Evolutionary conservation across 441 rosid genomes (phyloP).

Genomic region (Croton setiger): DNA sequence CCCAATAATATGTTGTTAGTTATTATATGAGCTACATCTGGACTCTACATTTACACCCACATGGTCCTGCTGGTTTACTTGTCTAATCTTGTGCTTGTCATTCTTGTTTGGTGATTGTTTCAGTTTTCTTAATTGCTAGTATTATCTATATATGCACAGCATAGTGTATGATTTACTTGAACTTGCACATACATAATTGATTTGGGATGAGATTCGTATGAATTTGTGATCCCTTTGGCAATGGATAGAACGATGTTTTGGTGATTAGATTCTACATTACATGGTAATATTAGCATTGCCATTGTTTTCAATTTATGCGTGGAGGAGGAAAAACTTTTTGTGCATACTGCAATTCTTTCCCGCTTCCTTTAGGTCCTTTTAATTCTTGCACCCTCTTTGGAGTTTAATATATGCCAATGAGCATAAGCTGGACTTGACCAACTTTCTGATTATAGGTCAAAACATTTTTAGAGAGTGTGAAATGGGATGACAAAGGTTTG

Average conservation of each 20-base stretch:
- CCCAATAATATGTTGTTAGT: slow-evolving; percentile 39
- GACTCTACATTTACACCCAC: slow-evolving; percentile 30
- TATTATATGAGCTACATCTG: slow-evolving; percentile 67
- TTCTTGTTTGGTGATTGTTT: background rate
- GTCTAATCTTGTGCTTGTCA: background rate
- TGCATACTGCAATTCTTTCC: too few relatives aligned
- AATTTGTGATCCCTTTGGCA: too few relatives aligned
- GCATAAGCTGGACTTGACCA: slow-evolving; percentile 5
- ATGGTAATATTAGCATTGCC: too few relatives aligned
- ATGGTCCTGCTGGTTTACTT: background rate
- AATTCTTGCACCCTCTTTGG: background rate
- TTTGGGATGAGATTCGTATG: too few relatives aligned
- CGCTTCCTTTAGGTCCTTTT: background rate
- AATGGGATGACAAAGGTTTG: slow-evolving; percentile 92
- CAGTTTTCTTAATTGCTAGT: background rate
- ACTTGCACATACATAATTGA: too few relatives aligned
- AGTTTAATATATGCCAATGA: slow-evolving; percentile 2
- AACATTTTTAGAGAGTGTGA: slow-evolving; percentile 56
- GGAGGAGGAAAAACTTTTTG: too few relatives aligned
- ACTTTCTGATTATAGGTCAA: slow-evolving; percentile 49
- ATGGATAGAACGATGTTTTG: too few relatives aligned
- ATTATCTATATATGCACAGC: background rate
- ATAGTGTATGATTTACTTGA: too few relatives aligned
- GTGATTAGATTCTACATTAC: too few relatives aligned
- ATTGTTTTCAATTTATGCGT: too few relatives aligned